Percentiles rank a stretch among this genome's conserved stretches.
phyloP scores from a whole-genome alignment of 352 stramenopile genomes.

The Chrysophaeum taylorii region DNA sequence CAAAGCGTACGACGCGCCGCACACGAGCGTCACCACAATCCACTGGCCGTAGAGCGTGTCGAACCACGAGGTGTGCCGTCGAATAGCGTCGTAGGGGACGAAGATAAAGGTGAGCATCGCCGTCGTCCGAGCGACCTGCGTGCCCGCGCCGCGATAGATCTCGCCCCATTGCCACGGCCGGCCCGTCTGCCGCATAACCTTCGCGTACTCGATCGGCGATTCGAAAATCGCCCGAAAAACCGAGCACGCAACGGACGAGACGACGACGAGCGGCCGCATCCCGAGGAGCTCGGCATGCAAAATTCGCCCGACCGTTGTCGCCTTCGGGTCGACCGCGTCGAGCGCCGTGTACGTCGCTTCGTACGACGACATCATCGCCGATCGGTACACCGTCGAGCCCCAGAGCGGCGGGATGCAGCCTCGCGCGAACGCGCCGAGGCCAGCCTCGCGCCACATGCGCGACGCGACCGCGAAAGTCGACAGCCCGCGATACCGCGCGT shows the following conservation, averaged over 20 bases:
- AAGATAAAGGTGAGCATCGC: constrained; percentile 19
- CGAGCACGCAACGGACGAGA: constrained; percentile 11
- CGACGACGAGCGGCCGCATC: constrained; percentile 21
- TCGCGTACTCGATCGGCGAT: constrained; percentile 22
- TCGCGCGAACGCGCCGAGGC: constrained; percentile 7
- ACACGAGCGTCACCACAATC: not conserved
- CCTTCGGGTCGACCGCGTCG: not conserved
- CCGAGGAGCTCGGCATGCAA: not conserved
- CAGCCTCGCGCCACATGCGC: constrained; percentile 7
- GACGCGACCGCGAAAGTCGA: not conserved
- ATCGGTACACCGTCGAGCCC: constrained; percentile 20
- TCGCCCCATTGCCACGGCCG: constrained; percentile 11
- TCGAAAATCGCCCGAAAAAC: constrained; percentile 14
- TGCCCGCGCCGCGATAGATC: constrained; percentile 17
- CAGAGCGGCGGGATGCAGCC: constrained; percentile 20
- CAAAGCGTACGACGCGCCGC: not conserved
- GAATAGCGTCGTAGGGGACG: not conserved
- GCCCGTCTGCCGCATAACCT: constrained; percentile 22
- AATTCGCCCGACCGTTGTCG: not conserved
- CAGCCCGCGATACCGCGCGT: not conserved
- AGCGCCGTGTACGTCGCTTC: constrained; percentile 16
- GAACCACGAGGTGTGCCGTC: constrained; percentile 7
- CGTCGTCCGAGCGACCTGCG: constrained; percentile 17
- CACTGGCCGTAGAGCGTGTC: constrained; percentile 14
- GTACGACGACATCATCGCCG: constrained; percentile 22